Base-by-base conservation (phyloP, 352 stramenopile species). In the Phytophthora melonis region DNA sequence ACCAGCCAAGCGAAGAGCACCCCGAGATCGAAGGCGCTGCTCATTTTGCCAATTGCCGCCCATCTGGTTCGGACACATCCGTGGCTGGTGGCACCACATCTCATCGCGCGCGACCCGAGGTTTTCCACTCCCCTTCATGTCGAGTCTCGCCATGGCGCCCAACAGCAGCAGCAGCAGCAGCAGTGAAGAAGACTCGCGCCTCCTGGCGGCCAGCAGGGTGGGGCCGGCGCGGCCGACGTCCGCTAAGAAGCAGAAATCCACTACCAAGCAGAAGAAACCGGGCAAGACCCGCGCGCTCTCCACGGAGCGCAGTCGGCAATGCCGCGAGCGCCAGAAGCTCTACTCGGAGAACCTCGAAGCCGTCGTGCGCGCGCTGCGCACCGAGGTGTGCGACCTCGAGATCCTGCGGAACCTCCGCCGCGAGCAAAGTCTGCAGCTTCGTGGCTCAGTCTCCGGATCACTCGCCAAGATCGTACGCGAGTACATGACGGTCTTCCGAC, bases 401-500 rank as follows among this genome's bases (percentile, higher is more conserved):
- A 75, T 83, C 21, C 65, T 88, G 23, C 80, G 77, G 19, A 66
- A 77, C 61, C 36, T 91, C 54, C 82, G 78, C 1, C 63, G 63
- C 1, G 84, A 91, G 56, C 73, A 81, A 49, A 67, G 61, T n/a
- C 25, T 91, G 18, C 67, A 81, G 16, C 53, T 78, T 16, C 53
- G 70, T 11, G 55, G 73, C 57, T 82, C 70, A 27, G 54, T 72
- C 45, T 73, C 69, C 1, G 78, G 78, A 10, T 86, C 84, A 27
- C 70, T 89, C 27, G 80, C 71, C 27, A 82, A 77, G 43, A 72
- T 89, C 53, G 70, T 83, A 21, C 78, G 65, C 6, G 72, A 89
- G 66, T 89, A 89, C 66, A 89, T 80, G 73, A 66, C 68, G 1
- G 61, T 91, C n/a, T 91, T 91, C 64, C 58, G 81, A 41, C 70